phyloP scores from a whole-genome alignment of 2,329 filamentous ascomycete species.

The Cladosporium sp. region DNA sequence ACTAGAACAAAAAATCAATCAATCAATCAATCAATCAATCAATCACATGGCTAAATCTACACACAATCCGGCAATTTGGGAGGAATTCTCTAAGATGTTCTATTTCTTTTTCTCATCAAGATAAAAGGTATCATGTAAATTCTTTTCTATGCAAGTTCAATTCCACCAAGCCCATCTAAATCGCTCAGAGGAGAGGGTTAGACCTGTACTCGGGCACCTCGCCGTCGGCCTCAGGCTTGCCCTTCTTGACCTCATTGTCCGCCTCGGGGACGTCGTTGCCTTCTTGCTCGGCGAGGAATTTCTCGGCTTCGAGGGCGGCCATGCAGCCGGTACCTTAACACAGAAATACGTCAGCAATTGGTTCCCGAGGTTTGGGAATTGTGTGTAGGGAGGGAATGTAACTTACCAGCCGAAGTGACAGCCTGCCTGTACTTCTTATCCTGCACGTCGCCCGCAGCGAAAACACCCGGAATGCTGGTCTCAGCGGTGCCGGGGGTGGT shows the following conservation, averaged over 20 bases:
- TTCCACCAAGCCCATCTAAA: background rate
- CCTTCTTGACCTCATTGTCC: constrained; percentile 45
- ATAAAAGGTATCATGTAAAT: too few species aligned
- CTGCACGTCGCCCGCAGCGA: constrained; percentile 95
- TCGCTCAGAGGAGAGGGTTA: constrained; percentile 56
- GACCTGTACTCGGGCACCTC: constrained; percentile 58
- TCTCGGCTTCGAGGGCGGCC: constrained; percentile 92
- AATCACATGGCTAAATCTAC: too few species aligned
- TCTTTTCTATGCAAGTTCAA: background rate
- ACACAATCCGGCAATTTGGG: too few species aligned
- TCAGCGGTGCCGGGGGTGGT: constrained; percentile 84
- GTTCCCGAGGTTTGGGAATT: too few species aligned
- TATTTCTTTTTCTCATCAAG: too few species aligned
- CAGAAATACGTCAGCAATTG: too few species aligned
- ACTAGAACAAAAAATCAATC: too few species aligned
- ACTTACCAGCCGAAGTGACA: constrained; percentile 90
- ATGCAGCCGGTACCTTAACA: constrained; percentile 94
- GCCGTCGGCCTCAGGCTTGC: constrained; percentile 43
- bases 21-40: too few species aligned
- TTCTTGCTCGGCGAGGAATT: constrained; percentile 77
- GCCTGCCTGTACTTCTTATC: constrained; percentile 98
- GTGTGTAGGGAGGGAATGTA: constrained; percentile 4
- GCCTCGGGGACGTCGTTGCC: constrained; percentile 50
- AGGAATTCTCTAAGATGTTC: too few species aligned
- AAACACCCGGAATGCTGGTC: constrained; percentile 87